These are phyloP conservation scores for Albugo laibachii DNA, from an alignment of 352 stramenopile species.

Conservation along the genomic window DNA sequence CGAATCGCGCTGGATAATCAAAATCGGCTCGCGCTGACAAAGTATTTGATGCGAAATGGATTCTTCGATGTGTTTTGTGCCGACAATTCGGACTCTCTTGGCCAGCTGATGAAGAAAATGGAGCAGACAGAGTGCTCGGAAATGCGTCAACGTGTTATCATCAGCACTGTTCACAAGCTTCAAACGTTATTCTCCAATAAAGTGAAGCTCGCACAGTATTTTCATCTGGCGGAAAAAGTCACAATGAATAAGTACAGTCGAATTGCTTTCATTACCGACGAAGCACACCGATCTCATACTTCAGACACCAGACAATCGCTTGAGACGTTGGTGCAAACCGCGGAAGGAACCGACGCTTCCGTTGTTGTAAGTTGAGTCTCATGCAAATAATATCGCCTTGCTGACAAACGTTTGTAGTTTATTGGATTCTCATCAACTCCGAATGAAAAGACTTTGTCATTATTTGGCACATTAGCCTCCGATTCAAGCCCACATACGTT, in stretches of 20 bases:
- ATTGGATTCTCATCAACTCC: conserved; percentile 66
- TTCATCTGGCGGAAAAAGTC: conserved; percentile 7
- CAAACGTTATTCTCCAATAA: conserved; percentile 40
- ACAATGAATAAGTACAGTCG: conserved; percentile 18
- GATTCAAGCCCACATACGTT: conserved; percentile 19
- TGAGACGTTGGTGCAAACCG: conserved; percentile 33
- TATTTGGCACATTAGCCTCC: conserved; percentile 23
- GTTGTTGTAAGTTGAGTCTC: no score
- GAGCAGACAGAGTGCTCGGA: conserved; percentile 6
- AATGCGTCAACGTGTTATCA: conserved; percentile 32
- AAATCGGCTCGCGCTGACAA: conserved; percentile 44
- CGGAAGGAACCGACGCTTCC: conserved; percentile 7
- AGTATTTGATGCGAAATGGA: conserved; percentile 49
- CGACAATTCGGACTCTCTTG: conserved; percentile 52
- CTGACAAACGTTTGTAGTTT: conserved; percentile 20
- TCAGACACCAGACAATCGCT: conserved; percentile 42
- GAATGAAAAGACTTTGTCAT: conserved; percentile 30
- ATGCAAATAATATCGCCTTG: background rate
- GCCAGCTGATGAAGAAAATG: conserved; percentile 17
- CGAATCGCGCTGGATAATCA: conserved; percentile 73
- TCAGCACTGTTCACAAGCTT: conserved; percentile 72
- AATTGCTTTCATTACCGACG: conserved; percentile 64
- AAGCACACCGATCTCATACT: conserved; percentile 64
- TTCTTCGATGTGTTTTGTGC: conserved; percentile 49
- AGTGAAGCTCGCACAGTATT: conserved; percentile 37